phyloP scores from a whole-genome alignment of 148 eudicot species.

The Fagopyrum homotropicum region DNA sequence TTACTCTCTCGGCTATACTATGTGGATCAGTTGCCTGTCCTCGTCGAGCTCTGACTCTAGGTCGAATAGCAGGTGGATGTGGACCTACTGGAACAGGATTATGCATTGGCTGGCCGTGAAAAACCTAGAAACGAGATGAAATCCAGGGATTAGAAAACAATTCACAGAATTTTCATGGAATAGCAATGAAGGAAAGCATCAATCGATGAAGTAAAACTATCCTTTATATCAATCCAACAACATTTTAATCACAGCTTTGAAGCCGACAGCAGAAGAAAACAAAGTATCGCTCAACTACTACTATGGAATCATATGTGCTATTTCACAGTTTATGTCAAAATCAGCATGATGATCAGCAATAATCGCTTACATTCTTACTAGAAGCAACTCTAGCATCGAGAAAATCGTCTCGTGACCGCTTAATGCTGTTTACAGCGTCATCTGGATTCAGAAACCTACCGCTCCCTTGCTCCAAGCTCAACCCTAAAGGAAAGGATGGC shows the following conservation, averaged over 20 bases:
- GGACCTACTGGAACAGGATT: conserved; percentile 40
- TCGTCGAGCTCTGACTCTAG: conserved; percentile 66
- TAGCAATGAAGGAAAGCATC: too few relatives aligned
- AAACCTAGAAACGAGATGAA: conserved; percentile 29
- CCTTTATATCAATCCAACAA: too few relatives aligned
- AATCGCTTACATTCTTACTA: conserved; percentile 39
- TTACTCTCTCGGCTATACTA: conserved; percentile 81
- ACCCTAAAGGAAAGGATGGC: conserved; percentile 44
- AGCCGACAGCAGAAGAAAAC: too few relatives aligned
- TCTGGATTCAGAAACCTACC: conserved; percentile 30
- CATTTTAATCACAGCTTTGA: too few relatives aligned
- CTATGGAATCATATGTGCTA: too few relatives aligned
- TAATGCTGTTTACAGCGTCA: conserved; percentile 30
- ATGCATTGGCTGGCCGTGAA: conserved; percentile 58
- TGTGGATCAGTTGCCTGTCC: conserved; percentile 88
- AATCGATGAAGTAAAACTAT: too few relatives aligned
- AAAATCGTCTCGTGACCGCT: conserved; percentile 48
- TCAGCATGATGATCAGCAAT: not conserved
- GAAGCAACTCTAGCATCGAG: conserved; percentile 25
- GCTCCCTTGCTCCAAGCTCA: conserved; percentile 43
- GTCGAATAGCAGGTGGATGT: conserved; percentile 56
- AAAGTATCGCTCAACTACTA: too few relatives aligned
- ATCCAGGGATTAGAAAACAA: not conserved
- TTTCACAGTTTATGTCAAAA: too few relatives aligned
- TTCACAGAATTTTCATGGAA: not conserved